A percentile compares a stretch with the other conserved stretches of the same genome.
Evolutionary conservation across 108 stramenopile genomes (phyloP).

Genomic region (Pseudonitzschia delicatissima): DNA sequence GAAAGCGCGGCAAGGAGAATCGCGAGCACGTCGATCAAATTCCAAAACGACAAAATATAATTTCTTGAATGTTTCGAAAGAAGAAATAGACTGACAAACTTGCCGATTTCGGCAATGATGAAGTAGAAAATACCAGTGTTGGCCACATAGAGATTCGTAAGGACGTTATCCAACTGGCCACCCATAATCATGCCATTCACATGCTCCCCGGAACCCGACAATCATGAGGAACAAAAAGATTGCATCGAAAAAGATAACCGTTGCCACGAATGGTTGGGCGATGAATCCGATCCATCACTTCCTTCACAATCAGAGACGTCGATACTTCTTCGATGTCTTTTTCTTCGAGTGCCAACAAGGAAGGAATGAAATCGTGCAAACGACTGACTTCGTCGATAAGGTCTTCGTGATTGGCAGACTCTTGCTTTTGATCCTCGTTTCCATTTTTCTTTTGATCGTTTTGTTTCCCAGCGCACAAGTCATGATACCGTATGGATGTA

Average conservation of each 20-base stretch:
- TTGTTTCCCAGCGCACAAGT: constrained; percentile 8
- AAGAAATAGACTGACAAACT: constrained; percentile 39
- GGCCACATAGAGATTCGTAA: constrained; percentile 49
- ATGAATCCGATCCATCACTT: constrained; percentile 52
- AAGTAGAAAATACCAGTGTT: constrained; percentile 63
- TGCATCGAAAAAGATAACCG: constrained; percentile 49
- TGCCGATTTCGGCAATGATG: constrained; percentile 58
- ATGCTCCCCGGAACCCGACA: constrained; percentile 37
- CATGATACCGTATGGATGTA: constrained; percentile 38
- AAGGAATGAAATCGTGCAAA: constrained; percentile 51
- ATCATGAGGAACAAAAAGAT: constrained; percentile 44
- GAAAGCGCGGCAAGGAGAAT: constrained; percentile 39
- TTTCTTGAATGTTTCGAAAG: constrained; percentile 34
- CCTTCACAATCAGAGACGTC: constrained; percentile 45
- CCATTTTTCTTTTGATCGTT: not conserved
- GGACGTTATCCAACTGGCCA: constrained; percentile 18
- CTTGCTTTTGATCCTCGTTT: not conserved
- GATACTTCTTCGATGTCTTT: constrained; percentile 47
- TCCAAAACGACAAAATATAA: constrained; percentile 63
- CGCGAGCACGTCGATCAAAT: constrained; percentile 46
- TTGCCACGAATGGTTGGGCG: constrained; percentile 47
- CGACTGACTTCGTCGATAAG: constrained; percentile 36
- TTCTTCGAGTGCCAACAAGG: constrained; percentile 45
- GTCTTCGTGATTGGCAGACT: constrained; percentile 6
- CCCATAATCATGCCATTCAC: constrained; percentile 39